A percentile compares a stretch with the other conserved stretches of the same genome.
These are phyloP conservation scores for Serendipita indica DNA, from an alignment of 768 basidiomycete genomes.

Conservation along the genomic window DNA sequence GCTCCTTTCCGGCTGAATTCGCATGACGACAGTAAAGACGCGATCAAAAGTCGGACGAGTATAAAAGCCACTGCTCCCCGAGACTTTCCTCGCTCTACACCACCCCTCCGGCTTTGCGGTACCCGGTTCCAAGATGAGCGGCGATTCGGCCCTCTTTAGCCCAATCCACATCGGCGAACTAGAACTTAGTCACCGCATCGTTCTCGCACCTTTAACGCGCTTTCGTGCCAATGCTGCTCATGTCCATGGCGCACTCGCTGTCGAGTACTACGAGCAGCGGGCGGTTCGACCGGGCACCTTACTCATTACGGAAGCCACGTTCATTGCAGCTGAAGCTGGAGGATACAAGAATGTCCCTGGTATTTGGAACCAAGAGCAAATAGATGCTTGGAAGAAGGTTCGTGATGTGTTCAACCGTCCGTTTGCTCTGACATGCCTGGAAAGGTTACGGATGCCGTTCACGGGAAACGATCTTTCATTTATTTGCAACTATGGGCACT, in stretches of 20 bases:
- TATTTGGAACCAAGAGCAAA: constrained; percentile 48
- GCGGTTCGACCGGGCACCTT: constrained; percentile 34
- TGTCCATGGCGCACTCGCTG: constrained; percentile 14
- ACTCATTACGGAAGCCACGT: constrained; percentile 40
- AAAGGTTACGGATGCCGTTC: constrained; percentile 46
- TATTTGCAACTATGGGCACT: constrained; percentile 46
- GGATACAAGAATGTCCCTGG: constrained; percentile 42
- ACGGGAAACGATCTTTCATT: constrained; percentile 37
- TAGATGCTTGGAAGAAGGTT: constrained; percentile 43
- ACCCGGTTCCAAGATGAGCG: too few relatives aligned
- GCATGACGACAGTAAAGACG: too few relatives aligned
- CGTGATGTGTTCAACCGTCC: too few relatives aligned
- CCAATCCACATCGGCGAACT: constrained; percentile 23
- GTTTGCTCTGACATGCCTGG: too few relatives aligned
- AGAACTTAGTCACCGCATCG: constrained; percentile 32
- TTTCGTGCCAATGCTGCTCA: constrained; percentile 23
- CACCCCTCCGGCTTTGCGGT: too few relatives aligned
- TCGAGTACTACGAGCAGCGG: constrained; percentile 36
- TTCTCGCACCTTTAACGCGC: constrained; percentile 41
- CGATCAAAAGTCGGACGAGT: too few relatives aligned
- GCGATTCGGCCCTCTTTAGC: too few relatives aligned
- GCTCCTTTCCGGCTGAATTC: too few relatives aligned
- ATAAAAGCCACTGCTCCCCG: too few relatives aligned
- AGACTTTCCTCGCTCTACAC: too few relatives aligned
- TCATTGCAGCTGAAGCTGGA: constrained; percentile 35